Conservation (phyloP, 192 early-diverging fungal species). For the Neocallimastix lanati region DNA sequence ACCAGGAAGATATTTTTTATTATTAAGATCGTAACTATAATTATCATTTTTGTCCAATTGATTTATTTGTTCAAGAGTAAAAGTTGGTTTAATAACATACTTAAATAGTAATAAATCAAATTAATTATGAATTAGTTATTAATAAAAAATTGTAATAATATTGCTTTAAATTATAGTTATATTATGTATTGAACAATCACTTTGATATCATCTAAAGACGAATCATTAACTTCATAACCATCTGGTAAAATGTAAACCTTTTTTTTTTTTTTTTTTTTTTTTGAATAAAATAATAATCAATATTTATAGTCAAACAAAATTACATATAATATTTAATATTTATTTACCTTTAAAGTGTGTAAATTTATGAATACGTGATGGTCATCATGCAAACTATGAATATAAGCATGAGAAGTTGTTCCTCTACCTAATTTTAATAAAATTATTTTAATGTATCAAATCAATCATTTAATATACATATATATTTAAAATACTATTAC, state of each 20-base stretch:
- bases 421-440: too few species aligned
- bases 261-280: neutral
- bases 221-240: slow-evolving; percentile 70
- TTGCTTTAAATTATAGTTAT: too few species aligned
- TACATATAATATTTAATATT: too few species aligned
- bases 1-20: slow-evolving; percentile 71
- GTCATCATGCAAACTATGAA: slow-evolving; percentile 83
- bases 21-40: slow-evolving; percentile 60
- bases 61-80: slow-evolving; percentile 42
- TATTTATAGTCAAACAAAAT: too few species aligned
- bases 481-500: too few species aligned
- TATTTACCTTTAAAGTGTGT: slow-evolving; percentile 53
- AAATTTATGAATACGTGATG: slow-evolving; percentile 95
- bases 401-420: slow-evolving; percentile 77
- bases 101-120: slow-evolving; percentile 8
- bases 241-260: slow-evolving; percentile 84
- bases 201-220: slow-evolving; percentile 82
- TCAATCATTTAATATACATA: too few species aligned
- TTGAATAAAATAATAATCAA: too few species aligned
- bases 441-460: too few species aligned
- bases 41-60: slow-evolving; percentile 39
- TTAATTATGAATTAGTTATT: neutral
- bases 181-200: too few species aligned
- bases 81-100: slow-evolving; percentile 72
- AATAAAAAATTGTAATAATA: too few species aligned